Conservation (phyloP, 1,139 yeast species). For the Yamadazyma blattariae region DNA sequence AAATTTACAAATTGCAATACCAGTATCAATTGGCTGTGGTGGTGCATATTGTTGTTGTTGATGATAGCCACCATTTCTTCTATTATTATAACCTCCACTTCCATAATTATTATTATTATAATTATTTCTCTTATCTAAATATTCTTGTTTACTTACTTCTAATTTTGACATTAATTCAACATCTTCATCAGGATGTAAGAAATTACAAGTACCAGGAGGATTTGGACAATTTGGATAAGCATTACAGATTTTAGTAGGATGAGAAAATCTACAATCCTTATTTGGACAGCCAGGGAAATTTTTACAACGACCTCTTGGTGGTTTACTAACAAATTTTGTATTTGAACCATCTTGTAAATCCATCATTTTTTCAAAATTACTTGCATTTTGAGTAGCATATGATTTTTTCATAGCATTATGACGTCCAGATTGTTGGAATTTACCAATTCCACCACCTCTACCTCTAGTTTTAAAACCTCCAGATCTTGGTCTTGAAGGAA, state of each 20-base stretch:
- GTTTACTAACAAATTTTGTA: slow-evolving; percentile 31
- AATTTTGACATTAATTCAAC: slow-evolving; percentile 65
- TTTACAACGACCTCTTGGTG: slow-evolving; percentile 65
- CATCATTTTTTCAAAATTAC: slow-evolving; percentile 42
- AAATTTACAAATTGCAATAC: slow-evolving; percentile 65
- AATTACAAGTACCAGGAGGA: slow-evolving; percentile 79
- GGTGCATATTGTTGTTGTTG: slow-evolving; percentile 16
- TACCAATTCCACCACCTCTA: slow-evolving; percentile 12
- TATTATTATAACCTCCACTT: slow-evolving; percentile 3
- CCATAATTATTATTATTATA: slow-evolving; percentile 1
- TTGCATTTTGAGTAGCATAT: slow-evolving; percentile 34
- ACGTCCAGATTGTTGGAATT: slow-evolving; percentile 1
- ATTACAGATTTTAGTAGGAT: slow-evolving; percentile 75
- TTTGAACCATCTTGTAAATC: slow-evolving; percentile 21
- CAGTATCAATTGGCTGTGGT: slow-evolving; percentile 31
- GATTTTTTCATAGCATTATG: slow-evolving; percentile 17
- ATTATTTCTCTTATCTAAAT: slow-evolving; percentile 32
- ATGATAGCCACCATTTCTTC: no score
- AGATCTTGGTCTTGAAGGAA: slow-evolving; percentile 12
- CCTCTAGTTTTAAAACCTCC: slow-evolving; percentile 1
- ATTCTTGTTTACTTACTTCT: slow-evolving; percentile 56
- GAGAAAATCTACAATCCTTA: slow-evolving; percentile 68
- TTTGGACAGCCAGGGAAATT: slow-evolving; percentile 76
- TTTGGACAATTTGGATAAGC: slow-evolving; percentile 79
- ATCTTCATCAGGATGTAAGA: slow-evolving; percentile 82